phyloP scores from a whole-genome alignment of 495 filamentous ascomycete genomes.

The Xylaria bambusicola region DNA sequence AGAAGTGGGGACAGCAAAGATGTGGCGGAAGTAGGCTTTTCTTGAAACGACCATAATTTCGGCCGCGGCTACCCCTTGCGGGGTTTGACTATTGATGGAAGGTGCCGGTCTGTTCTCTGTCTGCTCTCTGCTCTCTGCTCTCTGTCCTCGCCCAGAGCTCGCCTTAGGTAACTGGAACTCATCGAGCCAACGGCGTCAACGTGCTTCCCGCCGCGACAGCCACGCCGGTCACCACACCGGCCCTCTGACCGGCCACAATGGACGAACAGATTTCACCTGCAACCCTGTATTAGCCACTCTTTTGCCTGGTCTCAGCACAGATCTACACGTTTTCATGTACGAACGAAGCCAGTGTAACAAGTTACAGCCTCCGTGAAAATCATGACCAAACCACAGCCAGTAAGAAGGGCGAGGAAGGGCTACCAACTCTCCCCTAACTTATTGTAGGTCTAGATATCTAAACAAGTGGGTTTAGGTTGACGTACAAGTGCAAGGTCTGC shows the following conservation, averaged over 20 bases:
- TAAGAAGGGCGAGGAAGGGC: no score
- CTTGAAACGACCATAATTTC: conserved; percentile 22
- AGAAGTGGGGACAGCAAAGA: background rate
- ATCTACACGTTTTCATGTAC: no score
- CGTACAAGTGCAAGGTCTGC: background rate
- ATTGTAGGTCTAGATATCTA: no score
- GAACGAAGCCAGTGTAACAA: conserved; percentile 1
- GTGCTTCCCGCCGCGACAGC: background rate
- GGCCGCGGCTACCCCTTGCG: conserved; percentile 5
- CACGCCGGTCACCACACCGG: background rate
- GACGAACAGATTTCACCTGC: background rate
- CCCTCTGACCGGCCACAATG: no score
- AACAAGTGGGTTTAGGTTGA: no score
- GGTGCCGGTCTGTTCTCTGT: background rate
- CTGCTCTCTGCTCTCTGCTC: no score
- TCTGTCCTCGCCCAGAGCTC: no score
- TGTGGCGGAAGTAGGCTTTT: conserved; percentile 16
- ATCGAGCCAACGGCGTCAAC: conserved; percentile 3
- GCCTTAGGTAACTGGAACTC: background rate
- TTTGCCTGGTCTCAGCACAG: background rate
- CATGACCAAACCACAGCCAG: no score
- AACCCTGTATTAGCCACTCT: conserved; percentile 2
- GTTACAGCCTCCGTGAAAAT: conserved; percentile 1
- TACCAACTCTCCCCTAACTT: no score
- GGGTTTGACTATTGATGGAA: background rate